Percentiles rank a stretch among this genome's conserved stretches.
phyloP scores from a whole-genome alignment of 140 eudicot genomes.

The Cichorium intybus region DNA sequence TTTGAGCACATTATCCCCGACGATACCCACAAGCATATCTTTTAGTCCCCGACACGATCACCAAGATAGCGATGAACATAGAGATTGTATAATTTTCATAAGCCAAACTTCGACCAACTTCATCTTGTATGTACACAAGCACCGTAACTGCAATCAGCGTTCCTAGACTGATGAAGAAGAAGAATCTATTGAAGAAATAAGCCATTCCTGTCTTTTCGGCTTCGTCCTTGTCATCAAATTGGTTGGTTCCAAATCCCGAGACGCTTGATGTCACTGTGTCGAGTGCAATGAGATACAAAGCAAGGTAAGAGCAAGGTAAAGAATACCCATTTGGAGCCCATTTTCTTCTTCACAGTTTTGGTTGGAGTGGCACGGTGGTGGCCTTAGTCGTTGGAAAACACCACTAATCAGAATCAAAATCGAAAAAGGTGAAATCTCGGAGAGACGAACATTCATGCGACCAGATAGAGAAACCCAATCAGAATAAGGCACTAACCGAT shows the following conservation, averaged over 20 bases:
- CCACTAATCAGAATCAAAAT: too few relatives aligned
- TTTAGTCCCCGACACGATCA: slow-evolving; percentile 63
- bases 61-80: slow-evolving; percentile 57
- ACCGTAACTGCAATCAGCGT: slow-evolving; percentile 75
- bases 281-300: slow-evolving; percentile 73
- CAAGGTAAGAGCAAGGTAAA: slow-evolving; percentile 71
- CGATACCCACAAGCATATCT: too few relatives aligned
- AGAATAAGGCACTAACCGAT: too few relatives aligned
- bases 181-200: slow-evolving; percentile 80
- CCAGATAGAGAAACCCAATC: too few relatives aligned
- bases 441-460: too few relatives aligned
- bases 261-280: slow-evolving; percentile 93
- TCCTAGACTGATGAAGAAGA: slow-evolving; percentile 91
- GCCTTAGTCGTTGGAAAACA: too few relatives aligned
- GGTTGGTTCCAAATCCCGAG: slow-evolving; percentile 91
- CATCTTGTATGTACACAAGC: slow-evolving; percentile 81
- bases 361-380: slow-evolving; percentile 51
- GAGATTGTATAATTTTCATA: slow-evolving; percentile 74
- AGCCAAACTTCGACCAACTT: slow-evolving; percentile 69
- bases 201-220: slow-evolving; percentile 76
- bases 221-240: slow-evolving; percentile 76
- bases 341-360: slow-evolving; percentile 56
- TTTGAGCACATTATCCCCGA: too few relatives aligned
- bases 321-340: slow-evolving; percentile 76
- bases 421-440: too few relatives aligned